Evolutionary conservation across 2,329 filamentous ascomycete genomes (phyloP).

Genomic region (Ceratocystis lukuohia): DNA sequence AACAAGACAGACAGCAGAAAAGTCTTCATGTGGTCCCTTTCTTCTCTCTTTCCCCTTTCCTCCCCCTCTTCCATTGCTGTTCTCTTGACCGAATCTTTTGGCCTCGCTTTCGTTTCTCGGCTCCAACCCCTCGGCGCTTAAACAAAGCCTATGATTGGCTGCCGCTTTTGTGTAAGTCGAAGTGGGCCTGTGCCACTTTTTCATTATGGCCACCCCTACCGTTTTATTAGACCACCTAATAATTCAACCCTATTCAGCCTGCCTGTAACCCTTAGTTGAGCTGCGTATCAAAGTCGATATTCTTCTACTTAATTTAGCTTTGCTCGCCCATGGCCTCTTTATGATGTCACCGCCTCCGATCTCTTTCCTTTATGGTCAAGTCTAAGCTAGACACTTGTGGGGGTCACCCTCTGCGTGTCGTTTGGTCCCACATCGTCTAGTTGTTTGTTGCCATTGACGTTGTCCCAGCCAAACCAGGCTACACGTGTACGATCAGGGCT

Average conservation of each 20-base stretch:
- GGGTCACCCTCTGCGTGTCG: conserved; percentile 14
- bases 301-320: too few species aligned
- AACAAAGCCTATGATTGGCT: neutral
- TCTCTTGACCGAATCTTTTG: neutral
- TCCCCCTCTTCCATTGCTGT: neutral
- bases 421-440: conserved; percentile 22
- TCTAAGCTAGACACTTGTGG: neutral
- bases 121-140: conserved; percentile 8
- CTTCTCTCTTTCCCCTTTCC: neutral
- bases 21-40: neutral
- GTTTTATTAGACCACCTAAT: neutral
- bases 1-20: too few species aligned
- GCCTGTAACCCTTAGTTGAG: neutral
- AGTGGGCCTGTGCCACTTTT: conserved; percentile 1
- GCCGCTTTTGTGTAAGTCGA: conserved; percentile 7
- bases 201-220: neutral
- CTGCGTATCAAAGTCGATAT: neutral
- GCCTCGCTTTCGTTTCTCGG: conserved; percentile 3
- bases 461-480: conserved; percentile 25
- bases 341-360: neutral
- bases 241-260: neutral
- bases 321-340: neutral
- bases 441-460: conserved; percentile 21
- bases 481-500: conserved; percentile 15
- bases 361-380: neutral